Evolutionary conservation across 2,329 filamentous ascomycete genomes (phyloP).

Genomic region (Colletotrichum lindemuthianum): DNA sequence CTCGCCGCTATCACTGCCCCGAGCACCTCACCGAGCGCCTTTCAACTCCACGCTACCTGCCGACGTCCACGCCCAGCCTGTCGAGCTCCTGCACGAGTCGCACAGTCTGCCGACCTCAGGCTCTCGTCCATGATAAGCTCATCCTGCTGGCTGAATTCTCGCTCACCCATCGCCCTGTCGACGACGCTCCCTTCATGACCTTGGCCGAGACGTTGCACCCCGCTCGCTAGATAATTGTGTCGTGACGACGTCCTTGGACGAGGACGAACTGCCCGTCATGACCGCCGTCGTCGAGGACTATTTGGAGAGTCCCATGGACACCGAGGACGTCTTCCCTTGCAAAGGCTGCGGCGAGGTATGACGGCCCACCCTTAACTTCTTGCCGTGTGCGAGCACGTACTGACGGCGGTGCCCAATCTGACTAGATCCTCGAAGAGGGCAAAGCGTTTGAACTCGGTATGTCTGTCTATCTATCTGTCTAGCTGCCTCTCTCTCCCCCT

Average conservation of each 20-base stretch:
- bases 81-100: constrained; percentile 33
- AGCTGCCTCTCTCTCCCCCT: constrained; percentile 4
- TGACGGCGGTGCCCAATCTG: constrained; percentile 32
- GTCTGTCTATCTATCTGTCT: constrained; percentile 42
- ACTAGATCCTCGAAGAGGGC: constrained; percentile 94
- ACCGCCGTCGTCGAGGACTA: constrained; percentile 68
- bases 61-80: constrained; percentile 25
- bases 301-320: constrained; percentile 74
- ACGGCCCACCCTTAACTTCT: constrained; percentile 30
- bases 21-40: constrained; percentile 32
- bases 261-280: constrained; percentile 47
- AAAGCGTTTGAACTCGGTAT: constrained; percentile 97
- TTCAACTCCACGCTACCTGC: constrained; percentile 18
- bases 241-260: constrained; percentile 26
- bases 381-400: constrained; percentile 32
- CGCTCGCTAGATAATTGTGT: constrained; percentile 23
- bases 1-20: constrained; percentile 21
- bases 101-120: constrained; percentile 26
- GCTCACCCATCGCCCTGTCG: constrained; percentile 15
- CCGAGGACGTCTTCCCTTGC: constrained; percentile 87
- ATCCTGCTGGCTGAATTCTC: constrained; percentile 15
- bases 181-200: constrained; percentile 29
- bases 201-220: constrained; percentile 10
- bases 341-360: constrained; percentile 92
- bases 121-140: constrained; percentile 29